Evolutionary conservation across 2,329 filamentous ascomycete genomes (phyloP), one percentile per base, ranked within the genome.

Genomic region (Cyclaneusma minus): DNA sequence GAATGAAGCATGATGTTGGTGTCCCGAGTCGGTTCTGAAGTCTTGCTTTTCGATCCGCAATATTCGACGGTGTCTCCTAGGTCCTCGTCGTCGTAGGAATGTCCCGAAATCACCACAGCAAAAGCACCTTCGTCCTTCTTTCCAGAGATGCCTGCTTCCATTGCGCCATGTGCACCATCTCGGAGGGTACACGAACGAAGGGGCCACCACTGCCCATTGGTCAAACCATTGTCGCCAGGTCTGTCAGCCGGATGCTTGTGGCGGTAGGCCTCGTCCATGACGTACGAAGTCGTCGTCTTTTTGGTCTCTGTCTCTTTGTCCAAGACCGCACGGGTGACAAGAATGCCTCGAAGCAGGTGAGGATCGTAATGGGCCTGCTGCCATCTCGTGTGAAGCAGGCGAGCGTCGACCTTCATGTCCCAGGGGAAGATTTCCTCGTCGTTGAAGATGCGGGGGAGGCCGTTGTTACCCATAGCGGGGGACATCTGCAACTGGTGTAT

Each of bases 81-180:
- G 38, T 72, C 66, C 5, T 45, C 40, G 32, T 71, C 60, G 0
- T 51, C 43, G 36, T 68, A 66, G 1, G 33, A 42, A 2, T 52
- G 51, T 0, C 53, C 49, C 0, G 58, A 57, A 16, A 72, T 45
- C 0, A 71, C 53, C 22, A 69, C 54, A 0, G 60, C 64, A 19
- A 52, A 62, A 1, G 63, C 61, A 1, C 65, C 66, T 7, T 49
- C 35, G 1, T 44, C 47, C 4, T 39, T 42, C 9, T 51, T 48
- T 1, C 67, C 64, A 24, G 45, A 52, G 14, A 72, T 70, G 1
- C 60, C 61, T 7, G 49, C 59, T 42, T 62, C 54, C 0, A 50
- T 30, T 1, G 46, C 39, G 1, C 61, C 64, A 33, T 69, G 64
- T 0, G 59, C 62, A 1, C 62, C 61, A 29, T 68, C 64, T 6